These are phyloP conservation scores for Neoboletus subvelutipes DNA, from an alignment of 768 basidiomycete genomes.

Conservation along the genomic window DNA sequence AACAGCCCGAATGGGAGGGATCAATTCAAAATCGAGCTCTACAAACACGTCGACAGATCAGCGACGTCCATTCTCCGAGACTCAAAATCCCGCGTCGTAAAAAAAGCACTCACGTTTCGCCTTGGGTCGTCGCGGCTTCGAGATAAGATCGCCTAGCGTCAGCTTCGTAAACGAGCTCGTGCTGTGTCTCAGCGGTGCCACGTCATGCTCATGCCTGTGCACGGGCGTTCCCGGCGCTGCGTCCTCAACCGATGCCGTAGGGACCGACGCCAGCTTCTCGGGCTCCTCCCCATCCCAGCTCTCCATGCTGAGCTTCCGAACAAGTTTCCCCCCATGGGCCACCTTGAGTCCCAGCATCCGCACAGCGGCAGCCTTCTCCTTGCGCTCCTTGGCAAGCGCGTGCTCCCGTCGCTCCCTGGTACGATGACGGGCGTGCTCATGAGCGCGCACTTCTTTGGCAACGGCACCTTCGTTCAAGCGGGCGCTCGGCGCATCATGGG, in stretches of 20 bases:
- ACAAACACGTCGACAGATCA: background rate
- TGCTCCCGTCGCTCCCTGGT: slow-evolving; percentile 34
- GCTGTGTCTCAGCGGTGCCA: slow-evolving; percentile 5
- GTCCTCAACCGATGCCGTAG: background rate
- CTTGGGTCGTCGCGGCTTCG: slow-evolving; percentile 22
- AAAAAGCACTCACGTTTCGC: slow-evolving; percentile 22
- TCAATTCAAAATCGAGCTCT: slow-evolving; percentile 32
- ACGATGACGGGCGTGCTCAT: slow-evolving; percentile 35
- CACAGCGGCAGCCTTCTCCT: slow-evolving; percentile 25
- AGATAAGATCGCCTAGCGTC: slow-evolving; percentile 30
- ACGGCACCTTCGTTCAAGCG: slow-evolving; percentile 16
- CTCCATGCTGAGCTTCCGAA: slow-evolving; percentile 29
- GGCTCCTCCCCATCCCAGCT: slow-evolving; percentile 29
- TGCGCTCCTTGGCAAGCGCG: slow-evolving; percentile 31
- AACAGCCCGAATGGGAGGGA: slow-evolving; percentile 32
- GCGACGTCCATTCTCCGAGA: background rate
- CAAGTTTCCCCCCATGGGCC: slow-evolving; percentile 14
- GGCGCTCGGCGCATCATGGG: slow-evolving; percentile 19
- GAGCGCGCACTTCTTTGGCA: slow-evolving; percentile 33
- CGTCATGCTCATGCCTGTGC: background rate
- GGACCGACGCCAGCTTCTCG: background rate
- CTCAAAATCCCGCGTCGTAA: background rate
- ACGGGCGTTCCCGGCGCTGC: background rate
- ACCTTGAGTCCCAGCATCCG: slow-evolving; percentile 22
- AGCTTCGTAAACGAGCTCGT: slow-evolving; percentile 17